These are phyloP conservation scores for Cornus kousa DNA, from an alignment of 148 eudicot genomes.

Conservation along the genomic window DNA sequence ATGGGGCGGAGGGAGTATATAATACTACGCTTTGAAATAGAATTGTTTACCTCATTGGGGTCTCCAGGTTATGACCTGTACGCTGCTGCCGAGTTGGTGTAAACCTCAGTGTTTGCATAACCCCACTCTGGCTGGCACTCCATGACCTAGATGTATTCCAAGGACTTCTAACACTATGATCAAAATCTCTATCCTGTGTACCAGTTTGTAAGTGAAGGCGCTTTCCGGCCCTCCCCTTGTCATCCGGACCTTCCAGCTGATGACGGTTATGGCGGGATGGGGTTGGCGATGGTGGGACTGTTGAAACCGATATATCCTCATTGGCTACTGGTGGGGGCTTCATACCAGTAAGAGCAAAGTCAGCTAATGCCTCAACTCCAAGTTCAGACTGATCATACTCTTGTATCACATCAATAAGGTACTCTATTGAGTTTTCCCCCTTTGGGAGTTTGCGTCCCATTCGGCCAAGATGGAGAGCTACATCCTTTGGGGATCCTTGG, in stretches of 20 bases:
- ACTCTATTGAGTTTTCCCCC: conserved; percentile 43
- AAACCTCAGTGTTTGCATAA: conserved; percentile 15
- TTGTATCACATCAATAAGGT: conserved; percentile 44
- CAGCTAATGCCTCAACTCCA: conserved; percentile 45
- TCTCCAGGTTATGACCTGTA: conserved; percentile 13
- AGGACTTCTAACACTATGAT: conserved; percentile 39
- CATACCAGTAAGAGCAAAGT: conserved; percentile 47
- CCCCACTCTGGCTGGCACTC: conserved; percentile 29
- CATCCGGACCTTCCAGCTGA: background rate
- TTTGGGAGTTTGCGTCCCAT: conserved; percentile 43
- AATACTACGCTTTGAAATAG: background rate
- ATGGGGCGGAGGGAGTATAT: no score
- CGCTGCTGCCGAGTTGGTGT: conserved; percentile 28
- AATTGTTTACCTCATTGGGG: conserved; percentile 28
- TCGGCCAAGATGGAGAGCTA: conserved; percentile 29
- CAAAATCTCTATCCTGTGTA: conserved; percentile 15
- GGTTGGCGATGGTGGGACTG: conserved; percentile 23
- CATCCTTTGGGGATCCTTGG: conserved; percentile 49
- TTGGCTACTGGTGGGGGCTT: conserved; percentile 34
- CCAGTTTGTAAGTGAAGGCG: conserved; percentile 23
- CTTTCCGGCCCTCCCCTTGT: conserved; percentile 8
- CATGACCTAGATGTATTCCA: conserved; percentile 35
- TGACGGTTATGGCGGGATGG: conserved; percentile 9
- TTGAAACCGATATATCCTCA: conserved; percentile 19
- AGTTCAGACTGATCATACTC: conserved; percentile 44